Conservation (phyloP, 306 rosid species). For the Rosa chinensis region DNA sequence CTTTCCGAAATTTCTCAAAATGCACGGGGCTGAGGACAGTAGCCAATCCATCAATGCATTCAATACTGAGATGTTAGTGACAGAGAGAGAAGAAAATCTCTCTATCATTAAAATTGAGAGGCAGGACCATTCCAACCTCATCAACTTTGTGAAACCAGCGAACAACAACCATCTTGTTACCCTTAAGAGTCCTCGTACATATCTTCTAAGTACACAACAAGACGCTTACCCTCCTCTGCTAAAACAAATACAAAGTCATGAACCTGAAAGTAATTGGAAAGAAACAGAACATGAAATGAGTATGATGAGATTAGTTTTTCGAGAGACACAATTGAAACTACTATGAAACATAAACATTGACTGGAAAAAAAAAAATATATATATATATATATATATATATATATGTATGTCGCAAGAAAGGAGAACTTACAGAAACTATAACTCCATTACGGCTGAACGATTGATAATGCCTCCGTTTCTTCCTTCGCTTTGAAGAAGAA, state of each 20-base stretch:
- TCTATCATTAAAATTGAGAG: conserved; percentile 75
- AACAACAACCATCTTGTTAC: conserved; percentile 95
- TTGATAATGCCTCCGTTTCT: conserved; percentile 63
- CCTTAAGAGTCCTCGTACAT: conserved; percentile 82
- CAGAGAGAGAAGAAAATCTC: conserved; percentile 93
- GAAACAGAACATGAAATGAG: conserved; percentile 15
- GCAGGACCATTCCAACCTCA: conserved; percentile 94
- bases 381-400: too few relatives aligned
- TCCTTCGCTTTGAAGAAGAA: conserved; percentile 57
- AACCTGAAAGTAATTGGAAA: conserved; percentile 49
- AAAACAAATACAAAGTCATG: conserved; percentile 77
- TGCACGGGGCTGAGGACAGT: conserved; percentile 82
- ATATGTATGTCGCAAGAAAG: background rate
- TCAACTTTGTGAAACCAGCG: conserved; percentile 96
- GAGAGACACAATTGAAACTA: background rate
- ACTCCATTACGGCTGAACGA: conserved; percentile 61
- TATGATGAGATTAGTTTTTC: conserved; percentile 1
- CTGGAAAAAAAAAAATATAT: background rate
- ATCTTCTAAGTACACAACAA: conserved; percentile 91
- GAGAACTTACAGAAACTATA: conserved; percentile 63
- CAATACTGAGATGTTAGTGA: conserved; percentile 97
- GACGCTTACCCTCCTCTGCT: conserved; percentile 86
- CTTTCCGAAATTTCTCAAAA: conserved; percentile 56
- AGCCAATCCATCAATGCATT: conserved; percentile 94
- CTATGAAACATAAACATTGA: background rate